Conservation (phyloP, 106 monocot genomes). For the Triglochin maritima region DNA sequence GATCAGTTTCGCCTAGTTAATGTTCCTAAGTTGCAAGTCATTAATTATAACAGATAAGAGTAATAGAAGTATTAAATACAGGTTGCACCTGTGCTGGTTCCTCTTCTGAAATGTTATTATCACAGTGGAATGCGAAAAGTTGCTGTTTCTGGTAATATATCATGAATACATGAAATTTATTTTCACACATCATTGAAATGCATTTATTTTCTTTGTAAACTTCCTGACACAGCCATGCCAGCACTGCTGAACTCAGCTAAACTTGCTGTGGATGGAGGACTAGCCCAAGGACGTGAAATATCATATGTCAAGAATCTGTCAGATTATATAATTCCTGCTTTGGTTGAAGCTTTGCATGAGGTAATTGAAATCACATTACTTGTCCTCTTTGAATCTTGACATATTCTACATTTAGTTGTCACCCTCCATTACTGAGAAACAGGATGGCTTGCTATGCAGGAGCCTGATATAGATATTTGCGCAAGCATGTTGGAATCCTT, state of each 20-base stretch:
- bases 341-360: slow-evolving; percentile 93
- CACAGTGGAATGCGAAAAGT: slow-evolving; percentile 92
- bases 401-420: too few species aligned
- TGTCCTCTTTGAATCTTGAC: too few species aligned
- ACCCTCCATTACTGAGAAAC: too few species aligned
- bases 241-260: slow-evolving; percentile 84
- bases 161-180: neutral
- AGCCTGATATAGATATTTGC: slow-evolving; percentile 86
- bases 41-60: neutral
- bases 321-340: slow-evolving; percentile 72
- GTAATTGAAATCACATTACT: slow-evolving; percentile 11
- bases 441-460: slow-evolving; percentile 24
- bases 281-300: slow-evolving; percentile 68
- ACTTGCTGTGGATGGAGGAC: slow-evolving; percentile 73
- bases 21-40: neutral
- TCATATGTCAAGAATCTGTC: slow-evolving; percentile 79
- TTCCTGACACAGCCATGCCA: slow-evolving; percentile 53
- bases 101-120: slow-evolving; percentile 94
- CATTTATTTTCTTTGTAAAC: neutral
- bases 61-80: slow-evolving; percentile 13
- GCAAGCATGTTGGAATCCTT: slow-evolving; percentile 86
- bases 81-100: slow-evolving; percentile 88
- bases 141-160: slow-evolving; percentile 72
- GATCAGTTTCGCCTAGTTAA: neutral
- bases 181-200: slow-evolving; percentile 3